phyloP scores from a whole-genome alignment of 148 eudicot species.

The Fagopyrum homotropicum region DNA sequence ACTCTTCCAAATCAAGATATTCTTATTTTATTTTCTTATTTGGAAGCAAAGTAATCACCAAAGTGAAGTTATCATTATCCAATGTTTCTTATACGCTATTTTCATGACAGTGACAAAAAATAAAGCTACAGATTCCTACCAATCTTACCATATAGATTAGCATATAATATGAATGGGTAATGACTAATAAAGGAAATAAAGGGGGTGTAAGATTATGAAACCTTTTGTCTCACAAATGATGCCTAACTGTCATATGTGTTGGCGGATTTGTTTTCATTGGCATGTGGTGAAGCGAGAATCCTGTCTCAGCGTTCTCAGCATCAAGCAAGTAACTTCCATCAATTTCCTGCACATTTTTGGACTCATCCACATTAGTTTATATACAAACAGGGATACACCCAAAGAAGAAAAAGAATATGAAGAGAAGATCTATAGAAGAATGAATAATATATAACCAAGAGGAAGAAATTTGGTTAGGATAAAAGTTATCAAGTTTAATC shows the following conservation, averaged over 20 bases:
- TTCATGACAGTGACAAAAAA: neutral
- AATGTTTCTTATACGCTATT: neutral
- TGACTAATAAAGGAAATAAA: neutral
- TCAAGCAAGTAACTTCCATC: slow-evolving; percentile 16
- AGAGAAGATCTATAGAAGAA: neutral
- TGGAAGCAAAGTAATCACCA: neutral
- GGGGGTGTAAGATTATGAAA: neutral
- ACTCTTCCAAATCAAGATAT: neutral
- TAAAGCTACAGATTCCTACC: neutral
- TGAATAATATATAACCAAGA: neutral
- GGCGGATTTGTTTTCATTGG: neutral
- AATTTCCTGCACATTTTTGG: slow-evolving; percentile 11
- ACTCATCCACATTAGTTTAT: neutral
- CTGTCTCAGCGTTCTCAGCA: slow-evolving; percentile 12
- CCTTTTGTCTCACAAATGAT: neutral
- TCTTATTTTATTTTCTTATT: neutral
- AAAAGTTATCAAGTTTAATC: too few relatives aligned
- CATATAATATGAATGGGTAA: neutral
- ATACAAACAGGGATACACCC: neutral
- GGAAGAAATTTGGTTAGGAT: too few relatives aligned
- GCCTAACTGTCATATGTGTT: slow-evolving; percentile 1
- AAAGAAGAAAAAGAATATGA: neutral
- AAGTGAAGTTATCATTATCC: neutral
- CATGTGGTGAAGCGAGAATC: slow-evolving; percentile 10
- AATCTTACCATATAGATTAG: too few relatives aligned